Evolutionary conservation across 2,329 filamentous ascomycete genomes (phyloP).

Genomic region (Aspergillus vadensis): DNA sequence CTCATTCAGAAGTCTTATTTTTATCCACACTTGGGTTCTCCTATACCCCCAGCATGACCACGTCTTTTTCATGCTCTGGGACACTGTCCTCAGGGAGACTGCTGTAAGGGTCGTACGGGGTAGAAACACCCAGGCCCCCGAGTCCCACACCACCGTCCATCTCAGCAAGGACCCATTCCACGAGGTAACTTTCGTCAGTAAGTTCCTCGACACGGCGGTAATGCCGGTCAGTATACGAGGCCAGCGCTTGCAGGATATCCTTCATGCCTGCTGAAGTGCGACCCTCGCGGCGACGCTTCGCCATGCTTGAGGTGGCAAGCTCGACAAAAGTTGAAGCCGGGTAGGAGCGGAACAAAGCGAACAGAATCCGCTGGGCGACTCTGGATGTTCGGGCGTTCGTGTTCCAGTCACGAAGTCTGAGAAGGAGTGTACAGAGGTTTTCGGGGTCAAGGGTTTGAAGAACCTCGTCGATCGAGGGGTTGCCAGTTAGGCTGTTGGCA

Average conservation of each 20-base stretch:
- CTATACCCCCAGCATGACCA: slow-evolving; percentile 42
- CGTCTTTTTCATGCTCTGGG: slow-evolving; percentile 39
- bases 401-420: slow-evolving; percentile 92
- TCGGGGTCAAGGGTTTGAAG: slow-evolving; percentile 76
- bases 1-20: slow-evolving; percentile 10
- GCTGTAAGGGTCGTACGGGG: slow-evolving; percentile 18
- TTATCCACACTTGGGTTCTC: not conserved
- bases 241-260: slow-evolving; percentile 83
- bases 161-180: slow-evolving; percentile 89
- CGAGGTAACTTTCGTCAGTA: slow-evolving; percentile 88
- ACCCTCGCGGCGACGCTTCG: slow-evolving; percentile 34
- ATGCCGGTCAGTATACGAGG: slow-evolving; percentile 89
- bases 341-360: slow-evolving; percentile 77
- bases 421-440: slow-evolving; percentile 79
- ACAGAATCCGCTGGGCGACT: slow-evolving; percentile 82
- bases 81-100: slow-evolving; percentile 19
- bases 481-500: slow-evolving; percentile 46
- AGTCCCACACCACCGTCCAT: slow-evolving; percentile 73
- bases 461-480: slow-evolving; percentile 73
- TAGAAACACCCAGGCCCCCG: slow-evolving; percentile 31
- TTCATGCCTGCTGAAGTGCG: slow-evolving; percentile 64
- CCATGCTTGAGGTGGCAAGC: slow-evolving; percentile 53
- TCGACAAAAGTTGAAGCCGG: slow-evolving; percentile 75
- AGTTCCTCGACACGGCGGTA: slow-evolving; percentile 87
- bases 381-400: slow-evolving; percentile 86